Evolutionary conservation across 148 eudicot genomes (phyloP), one percentile per base, ranked within the genome.

Genomic region (Drosera capensis): DNA sequence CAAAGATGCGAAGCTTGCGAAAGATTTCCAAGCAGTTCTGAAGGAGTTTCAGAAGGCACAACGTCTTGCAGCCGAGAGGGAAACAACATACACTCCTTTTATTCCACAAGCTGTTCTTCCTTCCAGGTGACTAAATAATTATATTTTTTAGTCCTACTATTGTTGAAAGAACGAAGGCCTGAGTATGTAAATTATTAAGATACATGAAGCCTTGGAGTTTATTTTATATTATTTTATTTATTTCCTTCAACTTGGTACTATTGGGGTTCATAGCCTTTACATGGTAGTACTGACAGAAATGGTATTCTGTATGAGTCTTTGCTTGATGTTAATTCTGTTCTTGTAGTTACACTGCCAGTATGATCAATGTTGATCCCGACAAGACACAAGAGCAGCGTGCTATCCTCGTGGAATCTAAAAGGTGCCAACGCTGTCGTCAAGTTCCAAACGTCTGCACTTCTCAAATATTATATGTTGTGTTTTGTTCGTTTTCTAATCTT

Each of bases 351-450:
- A 51, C 73, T 5, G 72, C 21, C 22, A 41, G 67, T 34, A 84
- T 78, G 68, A 26, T 62, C 31, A 72, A 78, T 63, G 70, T 28
- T 40, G 54, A 44, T 49, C 48, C 78, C 14, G 79, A 78, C 30
- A 74, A 62, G 57, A 62, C 25, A 21, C 63, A 23, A 23, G 96
- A 86, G 66, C 81, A 86, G 51, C 81, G 68, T 36, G 81, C 81
- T 43, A 71, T 75, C 60, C 86, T 81, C 44, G 63, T 78, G 55
- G 83, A 81, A 68, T 66, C 86, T 54, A 81, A 66, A 74, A 81
- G 96, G 93, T 78, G 47, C 63, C n/a, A 34, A 34, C 38, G n/a
- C n/a, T 34, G 38, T 34, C 2, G 38, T 13, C 38, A 5, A 34
- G n/a, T n/a, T n/a, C n/a, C n/a, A n/a, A n/a, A n/a, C n/a, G n/a